Evolutionary conservation across 805 yeast species (phyloP).

Genomic region (Schwanniomyces yamadae): DNA sequence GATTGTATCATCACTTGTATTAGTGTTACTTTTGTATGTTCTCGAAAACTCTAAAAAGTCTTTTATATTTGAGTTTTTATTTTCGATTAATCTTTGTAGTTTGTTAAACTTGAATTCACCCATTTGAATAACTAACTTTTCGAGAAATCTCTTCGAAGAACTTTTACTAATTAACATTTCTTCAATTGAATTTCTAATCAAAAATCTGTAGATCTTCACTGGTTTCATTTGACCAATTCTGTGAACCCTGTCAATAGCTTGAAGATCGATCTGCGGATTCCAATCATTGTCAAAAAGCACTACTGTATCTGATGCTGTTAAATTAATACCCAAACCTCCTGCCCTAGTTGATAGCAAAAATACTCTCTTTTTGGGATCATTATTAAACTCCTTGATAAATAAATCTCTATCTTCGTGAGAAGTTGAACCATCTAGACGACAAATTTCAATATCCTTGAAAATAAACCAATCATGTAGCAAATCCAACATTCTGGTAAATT

Average conservation of each 20-base stretch:
- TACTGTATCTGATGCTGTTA: constrained; percentile 86
- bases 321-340: constrained; percentile 90
- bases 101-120: constrained; percentile 36
- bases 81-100: constrained; percentile 20
- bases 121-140: constrained; percentile 57
- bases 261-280: constrained; percentile 96
- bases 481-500: constrained; percentile 82
- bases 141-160: constrained; percentile 75
- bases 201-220: constrained; percentile 75
- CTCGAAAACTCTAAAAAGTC: constrained; percentile 22
- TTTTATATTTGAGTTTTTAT: constrained; percentile 15
- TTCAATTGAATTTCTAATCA: constrained; percentile 78
- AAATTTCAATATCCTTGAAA: constrained; percentile 41
- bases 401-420: constrained; percentile 63
- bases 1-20: constrained; percentile 5
- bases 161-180: constrained; percentile 78
- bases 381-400: constrained; percentile 55
- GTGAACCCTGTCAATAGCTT: constrained; percentile 95
- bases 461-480: constrained; percentile 73
- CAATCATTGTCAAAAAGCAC: constrained; percentile 90
- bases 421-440: constrained; percentile 78
- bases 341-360: constrained; percentile 88
- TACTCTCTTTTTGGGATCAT: constrained; percentile 32
- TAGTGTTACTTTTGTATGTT: constrained; percentile 17
- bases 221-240: constrained; percentile 89